Conservation (phyloP, 805 yeast genomes). For the Cyberlindnera bimundalis region DNA sequence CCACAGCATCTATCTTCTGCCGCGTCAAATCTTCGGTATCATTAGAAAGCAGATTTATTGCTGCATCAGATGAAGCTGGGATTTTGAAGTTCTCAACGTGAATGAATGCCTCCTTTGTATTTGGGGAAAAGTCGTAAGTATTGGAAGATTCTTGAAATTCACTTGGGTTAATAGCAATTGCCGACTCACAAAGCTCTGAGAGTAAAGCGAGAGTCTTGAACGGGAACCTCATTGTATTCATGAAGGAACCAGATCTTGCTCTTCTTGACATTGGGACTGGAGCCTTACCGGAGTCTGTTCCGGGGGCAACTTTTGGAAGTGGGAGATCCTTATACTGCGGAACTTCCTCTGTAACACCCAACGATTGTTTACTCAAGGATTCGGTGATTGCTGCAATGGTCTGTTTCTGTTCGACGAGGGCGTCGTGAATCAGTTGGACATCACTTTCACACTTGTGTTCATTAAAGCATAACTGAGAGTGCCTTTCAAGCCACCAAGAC, state of each 20-base stretch:
- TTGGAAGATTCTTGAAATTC: constrained; percentile 38
- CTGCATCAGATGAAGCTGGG: constrained; percentile 61
- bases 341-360: constrained; percentile 7
- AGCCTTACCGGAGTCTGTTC: constrained; percentile 17
- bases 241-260: constrained; percentile 41
- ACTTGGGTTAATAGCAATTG: constrained; percentile 70
- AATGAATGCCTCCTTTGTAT: constrained; percentile 53
- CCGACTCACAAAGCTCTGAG: constrained; percentile 68
- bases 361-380: constrained; percentile 24
- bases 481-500: constrained; percentile 94
- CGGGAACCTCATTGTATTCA: constrained; percentile 49
- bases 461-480: constrained; percentile 79
- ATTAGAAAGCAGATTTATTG: constrained; percentile 54
- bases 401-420: constrained; percentile 64
- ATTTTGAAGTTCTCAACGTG: constrained; percentile 34
- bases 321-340: constrained; percentile 58
- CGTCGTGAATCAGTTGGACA: constrained; percentile 72
- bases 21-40: constrained; percentile 63
- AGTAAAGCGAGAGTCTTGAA: constrained; percentile 56
- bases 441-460: constrained; percentile 83
- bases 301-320: constrained; percentile 33
- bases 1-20: constrained; percentile 65
- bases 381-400: constrained; percentile 40
- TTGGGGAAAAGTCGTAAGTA: constrained; percentile 50
- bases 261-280: constrained; percentile 27